Evolutionary conservation across 2,329 filamentous ascomycete species (phyloP).

Genomic region (Penicillium sp.): DNA sequence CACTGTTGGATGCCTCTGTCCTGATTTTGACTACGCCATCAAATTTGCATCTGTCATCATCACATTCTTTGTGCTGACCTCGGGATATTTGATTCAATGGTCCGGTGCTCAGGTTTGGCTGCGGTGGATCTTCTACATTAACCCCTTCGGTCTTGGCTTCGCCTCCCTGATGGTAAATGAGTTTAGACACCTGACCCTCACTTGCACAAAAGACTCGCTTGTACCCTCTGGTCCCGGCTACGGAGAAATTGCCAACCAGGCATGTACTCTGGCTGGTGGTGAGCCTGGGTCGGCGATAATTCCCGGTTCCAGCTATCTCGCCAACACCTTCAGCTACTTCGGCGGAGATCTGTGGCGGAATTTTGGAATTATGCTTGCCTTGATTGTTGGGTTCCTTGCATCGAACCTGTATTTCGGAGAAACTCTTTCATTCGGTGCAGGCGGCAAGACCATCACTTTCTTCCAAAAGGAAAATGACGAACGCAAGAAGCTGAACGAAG

Average conservation of each 20-base stretch:
- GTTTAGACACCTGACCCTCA: slow-evolving; percentile 69
- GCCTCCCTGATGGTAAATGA: slow-evolving; percentile 84
- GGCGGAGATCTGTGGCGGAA: slow-evolving; percentile 71
- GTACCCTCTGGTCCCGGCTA: slow-evolving; percentile 73
- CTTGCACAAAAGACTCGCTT: slow-evolving; percentile 67
- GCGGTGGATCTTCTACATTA: slow-evolving; percentile 79
- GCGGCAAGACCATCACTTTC: slow-evolving; percentile 46
- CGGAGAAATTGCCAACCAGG: slow-evolving; percentile 70
- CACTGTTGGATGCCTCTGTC: slow-evolving; percentile 72
- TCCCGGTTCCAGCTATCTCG: slow-evolving; percentile 69
- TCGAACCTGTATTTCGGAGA: slow-evolving; percentile 45
- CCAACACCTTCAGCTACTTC: slow-evolving; percentile 67
- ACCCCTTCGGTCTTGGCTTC: slow-evolving; percentile 74
- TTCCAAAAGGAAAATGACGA: slow-evolving; percentile 44
- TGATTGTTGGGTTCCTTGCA: slow-evolving; percentile 38
- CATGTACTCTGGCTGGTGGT: slow-evolving; percentile 78
- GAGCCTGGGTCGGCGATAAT: slow-evolving; percentile 65
- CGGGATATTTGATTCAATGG: slow-evolving; percentile 82
- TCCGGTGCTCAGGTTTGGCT: slow-evolving; percentile 73
- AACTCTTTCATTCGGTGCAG: slow-evolving; percentile 40
- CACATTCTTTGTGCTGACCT: slow-evolving; percentile 78
- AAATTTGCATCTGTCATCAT: slow-evolving; percentile 79
- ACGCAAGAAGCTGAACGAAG: slow-evolving; percentile 38
- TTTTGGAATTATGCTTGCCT: slow-evolving; percentile 42
- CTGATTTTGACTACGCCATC: slow-evolving; percentile 83